Percentiles rank a stretch among this genome's conserved stretches.
phyloP scores from a whole-genome alignment of 257 asterid genomes.

The Solanum pennellii region DNA sequence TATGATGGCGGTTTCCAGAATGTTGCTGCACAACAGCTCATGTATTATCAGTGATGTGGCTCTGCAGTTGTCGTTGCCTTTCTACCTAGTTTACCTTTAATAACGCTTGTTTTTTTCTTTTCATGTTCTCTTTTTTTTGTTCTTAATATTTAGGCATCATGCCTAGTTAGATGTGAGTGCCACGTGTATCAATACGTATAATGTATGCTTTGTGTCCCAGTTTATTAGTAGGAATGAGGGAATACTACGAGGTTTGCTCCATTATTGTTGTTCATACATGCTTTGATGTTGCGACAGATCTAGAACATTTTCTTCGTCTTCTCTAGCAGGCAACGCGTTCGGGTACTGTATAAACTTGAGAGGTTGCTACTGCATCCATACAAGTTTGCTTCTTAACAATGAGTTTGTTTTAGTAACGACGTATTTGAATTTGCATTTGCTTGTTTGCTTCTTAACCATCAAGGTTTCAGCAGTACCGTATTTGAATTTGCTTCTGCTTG shows the following conservation, averaged over 20 bases:
- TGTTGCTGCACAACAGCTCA: slow-evolving; percentile 10
- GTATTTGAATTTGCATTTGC: neutral
- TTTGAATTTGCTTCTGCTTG: neutral
- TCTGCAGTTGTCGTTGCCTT: neutral
- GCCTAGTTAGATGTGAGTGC: slow-evolving; percentile 1
- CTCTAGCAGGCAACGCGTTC: neutral
- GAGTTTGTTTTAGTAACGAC: neutral
- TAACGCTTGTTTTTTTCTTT: neutral
- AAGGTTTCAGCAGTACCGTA: neutral
- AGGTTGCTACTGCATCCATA: neutral
- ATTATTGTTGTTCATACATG: neutral
- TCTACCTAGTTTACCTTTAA: neutral
- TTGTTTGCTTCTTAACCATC: neutral
- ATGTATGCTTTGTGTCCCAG: neutral
- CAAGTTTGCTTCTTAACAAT: neutral
- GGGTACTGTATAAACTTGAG: neutral
- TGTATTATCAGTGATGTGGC: slow-evolving; percentile 9
- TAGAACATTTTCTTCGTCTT: neutral
- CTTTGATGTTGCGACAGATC: neutral
- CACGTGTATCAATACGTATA: neutral
- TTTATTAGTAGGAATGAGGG: neutral
- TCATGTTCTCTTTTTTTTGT: neutral
- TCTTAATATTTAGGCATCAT: neutral
- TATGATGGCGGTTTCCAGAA: slow-evolving; percentile 16
- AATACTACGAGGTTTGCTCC: neutral